Conservation (phyloP, 164 flowering plant species). For the Paratinospora sagittata region DNA sequence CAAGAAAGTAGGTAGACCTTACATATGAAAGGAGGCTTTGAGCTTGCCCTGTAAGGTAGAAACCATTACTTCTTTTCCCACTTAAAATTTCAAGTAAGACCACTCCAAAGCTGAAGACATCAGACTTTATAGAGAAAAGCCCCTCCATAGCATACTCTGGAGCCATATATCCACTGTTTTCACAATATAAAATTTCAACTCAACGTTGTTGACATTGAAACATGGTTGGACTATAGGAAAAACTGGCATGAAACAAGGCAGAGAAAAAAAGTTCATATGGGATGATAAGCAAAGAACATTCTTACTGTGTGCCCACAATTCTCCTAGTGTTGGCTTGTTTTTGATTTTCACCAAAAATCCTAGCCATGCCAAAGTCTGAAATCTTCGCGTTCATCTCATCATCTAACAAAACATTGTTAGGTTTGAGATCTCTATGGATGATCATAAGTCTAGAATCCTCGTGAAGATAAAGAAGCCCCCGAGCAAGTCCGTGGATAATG, state of each 20-base stretch:
- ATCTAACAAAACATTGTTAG: constrained; percentile 27
- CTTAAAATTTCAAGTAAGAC: constrained; percentile 25
- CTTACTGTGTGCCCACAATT: constrained; percentile 24
- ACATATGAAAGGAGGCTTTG: constrained; percentile 21
- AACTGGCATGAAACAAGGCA: background rate
- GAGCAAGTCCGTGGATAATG: constrained; percentile 26
- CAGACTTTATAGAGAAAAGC: constrained; percentile 25
- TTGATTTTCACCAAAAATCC: constrained; percentile 21
- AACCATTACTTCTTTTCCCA: constrained; percentile 17
- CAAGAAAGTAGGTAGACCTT: background rate
- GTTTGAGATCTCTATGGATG: constrained; percentile 32
- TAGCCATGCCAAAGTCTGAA: constrained; percentile 37
- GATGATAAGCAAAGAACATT: background rate
- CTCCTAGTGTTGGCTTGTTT: constrained; percentile 17
- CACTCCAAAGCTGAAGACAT: constrained; percentile 26
- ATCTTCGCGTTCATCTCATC: constrained; percentile 25
- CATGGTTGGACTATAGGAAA: background rate
- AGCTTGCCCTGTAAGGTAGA: constrained; percentile 1
- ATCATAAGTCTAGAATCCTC: constrained; percentile 29
- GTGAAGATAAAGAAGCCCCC: constrained; percentile 31
- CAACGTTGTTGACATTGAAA: background rate
- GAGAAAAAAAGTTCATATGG: background rate
- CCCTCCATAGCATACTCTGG: constrained; percentile 31
- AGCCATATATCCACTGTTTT: constrained; percentile 29
- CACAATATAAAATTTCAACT: background rate